Conservation (phyloP, 2,329 filamentous ascomycete species). For the Colletotrichum phormii region DNA sequence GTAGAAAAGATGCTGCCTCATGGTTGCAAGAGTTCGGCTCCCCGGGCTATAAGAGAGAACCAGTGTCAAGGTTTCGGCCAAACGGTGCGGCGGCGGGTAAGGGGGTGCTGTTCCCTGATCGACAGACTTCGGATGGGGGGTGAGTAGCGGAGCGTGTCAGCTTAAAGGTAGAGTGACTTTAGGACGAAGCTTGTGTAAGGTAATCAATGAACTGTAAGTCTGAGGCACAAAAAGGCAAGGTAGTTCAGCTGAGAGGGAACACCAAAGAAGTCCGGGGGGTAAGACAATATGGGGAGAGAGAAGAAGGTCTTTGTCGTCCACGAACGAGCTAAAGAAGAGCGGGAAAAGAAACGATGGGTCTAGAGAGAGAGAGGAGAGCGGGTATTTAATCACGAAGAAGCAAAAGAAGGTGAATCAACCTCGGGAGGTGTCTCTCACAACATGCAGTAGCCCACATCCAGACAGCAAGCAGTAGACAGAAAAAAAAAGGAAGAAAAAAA, state of each 20-base stretch:
- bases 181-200: constrained; percentile 9
- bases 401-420: constrained; percentile 4
- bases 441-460: constrained; percentile 6
- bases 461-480: not conserved
- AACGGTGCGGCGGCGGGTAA: constrained; percentile 27
- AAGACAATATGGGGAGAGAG: not conserved
- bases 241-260: not conserved
- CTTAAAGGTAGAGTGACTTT: constrained; percentile 12
- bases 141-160: constrained; percentile 32
- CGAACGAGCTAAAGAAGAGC: not conserved
- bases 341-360: not conserved
- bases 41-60: constrained; percentile 23
- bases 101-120: constrained; percentile 25
- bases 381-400: constrained; percentile 26
- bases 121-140: constrained; percentile 30
- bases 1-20: constrained; percentile 25
- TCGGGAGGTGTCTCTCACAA: constrained; percentile 14
- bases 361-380: not conserved
- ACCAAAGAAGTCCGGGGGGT: not conserved
- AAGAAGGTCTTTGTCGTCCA: not conserved
- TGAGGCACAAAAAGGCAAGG: not conserved
- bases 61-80: constrained; percentile 31
- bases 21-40: constrained; percentile 31
- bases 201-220: not conserved
- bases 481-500: not conserved